Evolutionary conservation across 768 basidiomycete species (phyloP), one percentile per base, ranked within the genome.

Genomic region (Tulasnella sp.): DNA sequence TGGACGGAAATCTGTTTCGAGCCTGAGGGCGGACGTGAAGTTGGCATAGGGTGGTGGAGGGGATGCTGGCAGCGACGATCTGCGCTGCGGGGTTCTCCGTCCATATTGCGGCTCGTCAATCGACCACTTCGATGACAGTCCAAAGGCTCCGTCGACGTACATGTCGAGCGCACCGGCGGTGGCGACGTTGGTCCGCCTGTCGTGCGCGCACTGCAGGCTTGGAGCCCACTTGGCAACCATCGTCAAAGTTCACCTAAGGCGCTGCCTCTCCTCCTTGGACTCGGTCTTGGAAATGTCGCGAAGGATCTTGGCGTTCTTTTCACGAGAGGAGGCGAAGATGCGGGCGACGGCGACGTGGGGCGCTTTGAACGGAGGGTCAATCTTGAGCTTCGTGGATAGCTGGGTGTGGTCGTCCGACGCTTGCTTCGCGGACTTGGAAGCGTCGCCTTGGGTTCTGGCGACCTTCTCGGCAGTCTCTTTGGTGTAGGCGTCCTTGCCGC

Each of bases 151-250:
- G 0, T 79, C 76, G 3, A 80, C 78, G 74, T 84, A 83, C 16
- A 91, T 80, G 65, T 88, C 82, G 17, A 85, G 79, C 16, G 82
- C 80, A 52, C 91, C 84, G 41, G 89, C 89, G 0, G 89, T 87
- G 4, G 86, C 78, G 74, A 91, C 86, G 77, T 88, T 88, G 2
- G 87, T 88, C 71, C 83, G 80, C 11, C 85, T 83, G 76, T 91
- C 90, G 71, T 90, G 89, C 3, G 86, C 82, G 3, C 81, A 80
- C 3, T 78, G 82, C 14, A 87, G 86, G 1, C 86, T 85, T 0
- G 90, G 89, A 0, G 89, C 89, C 89, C 89, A 91, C 78, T 91
- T 92, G 1, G 83, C 83, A 0, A 84, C 88, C 17, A 90, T 83
- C 74, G 77, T 67, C 40, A 74, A 26, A 16, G 40, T 40, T 19